Conservation (phyloP, 768 basidiomycete genomes). For the Kwoniella dendrophila region DNA sequence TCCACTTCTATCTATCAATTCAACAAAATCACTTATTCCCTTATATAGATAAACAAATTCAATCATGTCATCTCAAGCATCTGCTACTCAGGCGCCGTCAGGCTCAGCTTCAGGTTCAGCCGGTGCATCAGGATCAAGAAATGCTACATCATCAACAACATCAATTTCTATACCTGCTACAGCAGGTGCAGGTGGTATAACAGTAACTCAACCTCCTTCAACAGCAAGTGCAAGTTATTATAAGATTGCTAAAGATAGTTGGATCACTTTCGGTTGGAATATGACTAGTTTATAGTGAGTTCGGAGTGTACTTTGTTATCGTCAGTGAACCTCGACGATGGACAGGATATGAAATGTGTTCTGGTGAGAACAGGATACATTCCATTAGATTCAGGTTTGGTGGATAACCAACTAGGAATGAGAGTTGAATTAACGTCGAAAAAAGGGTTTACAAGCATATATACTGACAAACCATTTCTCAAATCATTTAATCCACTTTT, state of each 20-base stretch:
- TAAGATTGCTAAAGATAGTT: constrained; percentile 74
- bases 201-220: constrained; percentile 67
- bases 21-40: background rate
- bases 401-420: too few relatives aligned
- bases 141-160: constrained; percentile 16
- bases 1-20: background rate
- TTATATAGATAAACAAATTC: background rate
- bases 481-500: too few relatives aligned
- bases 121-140: constrained; percentile 8
- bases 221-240: constrained; percentile 77
- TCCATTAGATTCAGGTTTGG: too few relatives aligned
- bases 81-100: constrained; percentile 6
- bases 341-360: too few relatives aligned
- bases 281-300: constrained; percentile 68
- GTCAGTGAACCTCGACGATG: too few relatives aligned
- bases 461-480: too few relatives aligned
- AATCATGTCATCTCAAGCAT: constrained; percentile 2
- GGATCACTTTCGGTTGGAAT: constrained; percentile 90
- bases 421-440: too few relatives aligned
- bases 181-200: constrained; percentile 53
- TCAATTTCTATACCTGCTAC: constrained; percentile 53
- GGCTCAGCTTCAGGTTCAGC: constrained; percentile 10
- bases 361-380: too few relatives aligned
- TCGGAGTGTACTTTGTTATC: background rate
- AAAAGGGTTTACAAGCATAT: too few relatives aligned